These are phyloP conservation scores for Gaeumannomyces tritici DNA, from an alignment of 2,329 filamentous ascomycete genomes.

Conservation along the genomic window DNA sequence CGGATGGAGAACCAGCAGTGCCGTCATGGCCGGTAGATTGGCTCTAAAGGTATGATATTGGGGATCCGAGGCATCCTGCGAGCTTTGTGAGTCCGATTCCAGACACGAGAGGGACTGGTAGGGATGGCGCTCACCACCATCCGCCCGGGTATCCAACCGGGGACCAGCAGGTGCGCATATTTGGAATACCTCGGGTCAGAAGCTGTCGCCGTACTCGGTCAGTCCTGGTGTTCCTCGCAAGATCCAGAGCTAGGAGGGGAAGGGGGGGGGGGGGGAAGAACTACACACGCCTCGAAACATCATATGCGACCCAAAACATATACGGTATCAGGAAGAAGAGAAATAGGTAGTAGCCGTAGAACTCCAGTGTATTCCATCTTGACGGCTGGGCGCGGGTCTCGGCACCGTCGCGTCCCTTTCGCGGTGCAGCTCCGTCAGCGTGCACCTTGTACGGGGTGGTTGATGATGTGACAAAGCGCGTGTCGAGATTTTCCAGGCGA, in stretches of 20 bases:
- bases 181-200: slow-evolving; percentile 72
- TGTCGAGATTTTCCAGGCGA: slow-evolving; percentile 33
- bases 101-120: not conserved
- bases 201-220: slow-evolving; percentile 36
- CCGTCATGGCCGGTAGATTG: slow-evolving; percentile 73
- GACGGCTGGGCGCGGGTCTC: slow-evolving; percentile 44
- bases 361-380: slow-evolving; percentile 82
- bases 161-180: slow-evolving; percentile 60
- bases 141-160: slow-evolving; percentile 87
- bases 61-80: slow-evolving; percentile 76
- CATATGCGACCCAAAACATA: slow-evolving; percentile 87
- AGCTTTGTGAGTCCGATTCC: not conserved
- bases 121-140: slow-evolving; percentile 57
- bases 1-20: slow-evolving; percentile 70
- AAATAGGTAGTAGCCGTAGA: slow-evolving; percentile 67
- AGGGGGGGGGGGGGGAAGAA: not conserved
- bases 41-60: slow-evolving; percentile 80
- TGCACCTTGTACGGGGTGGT: slow-evolving; percentile 54
- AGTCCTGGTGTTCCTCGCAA: not conserved
- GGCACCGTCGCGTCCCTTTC: slow-evolving; percentile 20
- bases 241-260: no score
- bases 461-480: slow-evolving; percentile 52
- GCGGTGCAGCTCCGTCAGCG: slow-evolving; percentile 35
- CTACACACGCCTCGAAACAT: slow-evolving; percentile 68
- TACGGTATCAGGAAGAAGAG: slow-evolving; percentile 59